These are phyloP conservation scores for Geranomyces michiganensis DNA, from an alignment of 192 early-diverging fungal genomes.

Conservation along the genomic window DNA sequence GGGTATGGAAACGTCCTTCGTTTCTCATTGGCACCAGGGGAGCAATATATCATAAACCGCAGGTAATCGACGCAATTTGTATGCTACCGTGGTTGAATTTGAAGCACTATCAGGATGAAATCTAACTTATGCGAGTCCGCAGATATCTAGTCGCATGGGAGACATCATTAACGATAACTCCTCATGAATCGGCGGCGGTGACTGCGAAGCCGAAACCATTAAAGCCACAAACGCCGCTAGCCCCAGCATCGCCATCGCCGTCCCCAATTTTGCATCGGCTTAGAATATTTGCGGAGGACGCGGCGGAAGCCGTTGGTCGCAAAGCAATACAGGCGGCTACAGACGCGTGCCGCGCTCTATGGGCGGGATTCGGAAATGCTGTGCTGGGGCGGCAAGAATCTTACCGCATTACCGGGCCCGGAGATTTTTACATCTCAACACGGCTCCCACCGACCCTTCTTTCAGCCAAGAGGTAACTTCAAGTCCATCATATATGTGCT, in stretches of 20 bases:
- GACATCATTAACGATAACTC: neutral
- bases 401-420: constrained; percentile 2
- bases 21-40: neutral
- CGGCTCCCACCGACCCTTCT: neutral
- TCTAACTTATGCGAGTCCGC: neutral
- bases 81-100: too few species aligned
- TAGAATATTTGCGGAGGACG: neutral
- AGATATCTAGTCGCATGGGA: constrained; percentile 2
- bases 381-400: constrained; percentile 2
- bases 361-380: constrained; percentile 6
- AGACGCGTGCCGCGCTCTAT: neutral
- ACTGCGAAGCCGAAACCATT: neutral
- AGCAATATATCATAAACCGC: constrained; percentile 6
- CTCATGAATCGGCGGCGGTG: neutral
- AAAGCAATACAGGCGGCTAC: neutral
- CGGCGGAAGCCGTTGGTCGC: constrained; percentile 2
- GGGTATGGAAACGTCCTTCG: neutral
- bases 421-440: constrained; percentile 1
- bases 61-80: neutral
- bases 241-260: neutral
- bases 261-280: neutral
- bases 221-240: neutral
- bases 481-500: too few species aligned
- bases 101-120: neutral
- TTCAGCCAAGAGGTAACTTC: too few species aligned